Base-by-base conservation (phyloP, 2,329 filamentous ascomycete genomes). In the Aspergillus sp. region DNA sequence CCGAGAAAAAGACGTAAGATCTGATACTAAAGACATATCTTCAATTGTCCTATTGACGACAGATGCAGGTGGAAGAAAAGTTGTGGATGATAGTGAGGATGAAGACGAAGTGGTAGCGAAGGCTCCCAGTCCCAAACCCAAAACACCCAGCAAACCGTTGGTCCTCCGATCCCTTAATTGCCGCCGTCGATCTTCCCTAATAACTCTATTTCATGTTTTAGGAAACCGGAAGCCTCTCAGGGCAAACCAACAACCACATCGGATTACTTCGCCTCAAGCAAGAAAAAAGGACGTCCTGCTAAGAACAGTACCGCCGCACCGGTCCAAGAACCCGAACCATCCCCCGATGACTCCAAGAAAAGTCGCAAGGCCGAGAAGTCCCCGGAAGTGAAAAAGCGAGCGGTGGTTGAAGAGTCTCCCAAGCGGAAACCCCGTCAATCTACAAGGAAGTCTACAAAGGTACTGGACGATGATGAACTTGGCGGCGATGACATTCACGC, bases 401-500 rank as follows among this genome's bases (percentile, higher is more conserved):
- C 84, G 39, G 81, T 85, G 39, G 83, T 86, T 59, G 68, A 67
- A 52, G 63, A 65, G 16, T 53, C 64, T 11, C 50, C 56, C 1
- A 71, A 65, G 24, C 56, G 56, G 29, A 50, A 54, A 9, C 54
- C 66, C 16, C 65, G 57, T 42, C 57, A 53, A 22, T 49, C 60
- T 11, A 55, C 67, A 14, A 74, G 77, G 58, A 78, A 75, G 66
- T 73, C 71, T 72, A 74, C 61, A 58, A 57, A 59, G 62, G 69
- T 63, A 64, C 20, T 89, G 65, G 85, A 91, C 20, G 89, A 90
- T 55, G 88, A 87, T 36, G 82, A 91, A 49, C 88, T 85, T 49
- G 82, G 77, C 3, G 89, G 85, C n/a, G 90, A 92, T 64, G 93
- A 96, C 67, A 92, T 96, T 20, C 93, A 93, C 74, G 90, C 88